Conservation (phyloP, 768 basidiomycete genomes). For the Leccinum rimulosum region DNA sequence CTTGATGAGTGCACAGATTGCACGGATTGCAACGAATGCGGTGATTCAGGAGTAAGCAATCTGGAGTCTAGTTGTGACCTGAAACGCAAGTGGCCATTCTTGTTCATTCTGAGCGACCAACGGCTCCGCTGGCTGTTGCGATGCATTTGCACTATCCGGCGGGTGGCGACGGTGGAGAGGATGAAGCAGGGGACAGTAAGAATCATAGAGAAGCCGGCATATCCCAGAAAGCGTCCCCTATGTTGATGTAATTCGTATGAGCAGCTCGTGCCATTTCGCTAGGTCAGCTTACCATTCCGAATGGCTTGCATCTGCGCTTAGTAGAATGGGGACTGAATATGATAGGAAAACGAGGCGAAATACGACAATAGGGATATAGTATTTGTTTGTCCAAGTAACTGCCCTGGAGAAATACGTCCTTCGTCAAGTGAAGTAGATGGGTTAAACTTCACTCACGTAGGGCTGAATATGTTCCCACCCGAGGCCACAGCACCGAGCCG, state of each 20-base stretch:
- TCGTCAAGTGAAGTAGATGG: neutral
- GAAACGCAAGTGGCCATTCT: neutral
- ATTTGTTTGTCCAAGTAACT: slow-evolving; percentile 48
- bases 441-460: slow-evolving; percentile 16
- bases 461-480: slow-evolving; percentile 26
- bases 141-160: slow-evolving; percentile 21
- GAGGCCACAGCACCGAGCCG: slow-evolving; percentile 26
- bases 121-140: slow-evolving; percentile 15
- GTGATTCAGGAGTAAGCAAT: slow-evolving; percentile 13
- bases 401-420: slow-evolving; percentile 30
- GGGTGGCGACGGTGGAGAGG: slow-evolving; percentile 35
- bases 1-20: neutral
- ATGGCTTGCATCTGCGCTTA: slow-evolving; percentile 44
- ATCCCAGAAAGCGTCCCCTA: slow-evolving; percentile 46
- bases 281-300: slow-evolving; percentile 51
- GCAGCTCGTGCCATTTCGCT: neutral
- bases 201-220: slow-evolving; percentile 55
- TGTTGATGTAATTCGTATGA: slow-evolving; percentile 2
- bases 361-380: slow-evolving; percentile 42
- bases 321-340: slow-evolving; percentile 41
- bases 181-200: slow-evolving; percentile 51
- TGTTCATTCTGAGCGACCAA: neutral
- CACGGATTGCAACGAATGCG: neutral
- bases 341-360: slow-evolving; percentile 49
- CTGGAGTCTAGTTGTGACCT: slow-evolving; percentile 15